A percentile compares a stretch with the other conserved stretches of the same genome.
Evolutionary conservation across 1,284 basidiomycete genomes (phyloP).

Genomic region (Chondrostereum purpureum): DNA sequence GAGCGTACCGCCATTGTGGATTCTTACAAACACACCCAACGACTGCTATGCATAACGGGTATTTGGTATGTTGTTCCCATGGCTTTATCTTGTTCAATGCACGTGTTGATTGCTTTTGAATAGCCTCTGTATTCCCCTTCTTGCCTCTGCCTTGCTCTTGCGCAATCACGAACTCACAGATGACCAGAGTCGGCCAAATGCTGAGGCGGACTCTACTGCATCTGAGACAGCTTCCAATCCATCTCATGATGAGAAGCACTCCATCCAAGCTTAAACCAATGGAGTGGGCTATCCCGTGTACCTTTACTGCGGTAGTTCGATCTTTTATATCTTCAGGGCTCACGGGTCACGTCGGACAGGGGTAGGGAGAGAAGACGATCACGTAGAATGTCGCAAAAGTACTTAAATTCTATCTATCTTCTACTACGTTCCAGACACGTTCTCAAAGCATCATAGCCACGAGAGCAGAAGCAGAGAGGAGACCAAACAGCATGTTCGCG

Average conservation of each 20-base stretch:
- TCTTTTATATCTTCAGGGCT: too few relatives aligned
- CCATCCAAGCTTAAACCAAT: neutral
- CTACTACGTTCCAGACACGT: too few relatives aligned
- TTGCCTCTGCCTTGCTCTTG: slow-evolving; percentile 8
- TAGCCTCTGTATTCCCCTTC: slow-evolving; percentile 7
- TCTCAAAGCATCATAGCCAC: too few relatives aligned
- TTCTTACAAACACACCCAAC: slow-evolving; percentile 11
- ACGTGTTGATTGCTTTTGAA: neutral
- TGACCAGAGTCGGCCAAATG: slow-evolving; percentile 7
- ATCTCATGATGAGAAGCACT: neutral
- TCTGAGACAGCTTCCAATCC: neutral
- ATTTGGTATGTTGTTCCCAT: slow-evolving; percentile 4
- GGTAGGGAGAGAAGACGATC: too few relatives aligned
- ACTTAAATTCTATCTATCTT: too few relatives aligned
- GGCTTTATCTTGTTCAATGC: neutral
- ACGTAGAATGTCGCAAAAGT: too few relatives aligned
- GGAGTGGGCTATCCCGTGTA: too few relatives aligned
- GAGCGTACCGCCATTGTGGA: slow-evolving; percentile 20
- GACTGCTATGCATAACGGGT: slow-evolving; percentile 11
- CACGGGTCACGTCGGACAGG: too few relatives aligned
- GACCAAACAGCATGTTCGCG: too few relatives aligned
- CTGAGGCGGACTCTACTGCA: slow-evolving; percentile 3
- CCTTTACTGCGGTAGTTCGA: too few relatives aligned
- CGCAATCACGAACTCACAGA: slow-evolving; percentile 8
- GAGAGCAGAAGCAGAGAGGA: too few relatives aligned